Conservation (phyloP, 2,329 filamentous ascomycete genomes). For the Diaporthe vexans region DNA sequence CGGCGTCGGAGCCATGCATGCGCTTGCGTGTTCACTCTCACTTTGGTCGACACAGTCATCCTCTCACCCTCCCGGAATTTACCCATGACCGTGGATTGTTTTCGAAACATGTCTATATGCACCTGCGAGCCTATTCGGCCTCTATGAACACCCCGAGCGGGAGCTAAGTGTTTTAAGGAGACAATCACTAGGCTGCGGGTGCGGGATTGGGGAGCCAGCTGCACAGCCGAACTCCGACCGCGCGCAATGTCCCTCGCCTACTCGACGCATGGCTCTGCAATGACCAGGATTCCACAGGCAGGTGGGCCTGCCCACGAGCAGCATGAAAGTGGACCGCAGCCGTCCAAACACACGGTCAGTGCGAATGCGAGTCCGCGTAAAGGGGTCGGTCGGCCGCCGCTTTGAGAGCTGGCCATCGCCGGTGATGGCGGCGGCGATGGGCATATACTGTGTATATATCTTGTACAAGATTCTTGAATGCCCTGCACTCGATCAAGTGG, state of each 20-base stretch:
- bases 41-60: neutral
- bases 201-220: neutral
- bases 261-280: neutral
- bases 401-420: neutral
- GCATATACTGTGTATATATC: no score
- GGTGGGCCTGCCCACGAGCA: neutral
- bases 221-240: slow-evolving; percentile 3
- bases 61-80: neutral
- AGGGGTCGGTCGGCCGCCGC: neutral
- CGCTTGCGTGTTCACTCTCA: neutral
- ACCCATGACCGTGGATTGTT: neutral
- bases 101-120: slow-evolving; percentile 1
- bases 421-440: neutral
- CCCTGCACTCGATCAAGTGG: neutral
- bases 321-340: neutral
- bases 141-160: slow-evolving; percentile 6
- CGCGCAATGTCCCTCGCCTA: neutral
- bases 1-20: neutral
- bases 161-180: slow-evolving; percentile 25
- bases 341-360: slow-evolving; percentile 14
- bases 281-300: neutral
- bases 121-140: neutral
- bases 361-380: neutral
- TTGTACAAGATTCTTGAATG: no score
- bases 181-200: neutral